Percentiles rank a stretch among this genome's conserved stretches.
Evolutionary conservation across 768 basidiomycete genomes (phyloP).

Genomic region (Saitozyma podzolica): DNA sequence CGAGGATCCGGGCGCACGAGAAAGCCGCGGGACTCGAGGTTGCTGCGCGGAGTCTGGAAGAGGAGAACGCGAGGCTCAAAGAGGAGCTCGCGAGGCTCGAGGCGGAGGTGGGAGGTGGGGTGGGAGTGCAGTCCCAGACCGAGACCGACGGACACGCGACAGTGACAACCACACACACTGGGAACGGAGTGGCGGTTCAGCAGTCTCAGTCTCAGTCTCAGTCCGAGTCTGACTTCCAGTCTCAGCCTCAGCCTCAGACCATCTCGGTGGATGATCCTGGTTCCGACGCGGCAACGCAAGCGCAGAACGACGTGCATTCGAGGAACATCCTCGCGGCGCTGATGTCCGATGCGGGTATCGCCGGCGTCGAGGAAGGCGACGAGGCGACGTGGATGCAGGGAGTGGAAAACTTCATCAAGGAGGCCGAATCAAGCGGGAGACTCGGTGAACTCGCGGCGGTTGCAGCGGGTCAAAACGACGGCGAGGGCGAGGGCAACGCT

Average conservation of each 20-base stretch:
- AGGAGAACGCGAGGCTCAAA: constrained; percentile 41
- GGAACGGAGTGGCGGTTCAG: no score
- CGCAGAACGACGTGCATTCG: constrained; percentile 26
- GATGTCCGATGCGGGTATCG: constrained; percentile 31
- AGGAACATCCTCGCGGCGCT: constrained; percentile 42
- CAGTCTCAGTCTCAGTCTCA: no score
- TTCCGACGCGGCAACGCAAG: constrained; percentile 3
- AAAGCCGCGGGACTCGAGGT: constrained; percentile 32
- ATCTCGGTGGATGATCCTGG: neutral
- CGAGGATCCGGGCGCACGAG: constrained; percentile 32
- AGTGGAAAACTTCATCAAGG: constrained; percentile 29
- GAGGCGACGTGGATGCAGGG: constrained; percentile 36
- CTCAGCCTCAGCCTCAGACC: neutral
- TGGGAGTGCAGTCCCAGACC: neutral
- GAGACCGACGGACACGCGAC: constrained; percentile 10
- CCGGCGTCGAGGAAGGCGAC: constrained; percentile 18
- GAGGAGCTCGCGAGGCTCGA: constrained; percentile 28
- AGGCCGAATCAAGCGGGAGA: constrained; percentile 32
- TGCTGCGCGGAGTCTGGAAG: constrained; percentile 24
- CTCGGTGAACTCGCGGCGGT: constrained; percentile 41
- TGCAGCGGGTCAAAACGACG: constrained; percentile 25
- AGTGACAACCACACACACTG: constrained; percentile 2
- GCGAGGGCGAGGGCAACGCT: constrained; percentile 1
- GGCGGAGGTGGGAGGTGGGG: neutral
- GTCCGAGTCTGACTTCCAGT: neutral